Evolutionary conservation across 768 basidiomycete genomes (phyloP), one percentile per base, ranked within the genome.

Genomic region (Mycena leptocephala): DNA sequence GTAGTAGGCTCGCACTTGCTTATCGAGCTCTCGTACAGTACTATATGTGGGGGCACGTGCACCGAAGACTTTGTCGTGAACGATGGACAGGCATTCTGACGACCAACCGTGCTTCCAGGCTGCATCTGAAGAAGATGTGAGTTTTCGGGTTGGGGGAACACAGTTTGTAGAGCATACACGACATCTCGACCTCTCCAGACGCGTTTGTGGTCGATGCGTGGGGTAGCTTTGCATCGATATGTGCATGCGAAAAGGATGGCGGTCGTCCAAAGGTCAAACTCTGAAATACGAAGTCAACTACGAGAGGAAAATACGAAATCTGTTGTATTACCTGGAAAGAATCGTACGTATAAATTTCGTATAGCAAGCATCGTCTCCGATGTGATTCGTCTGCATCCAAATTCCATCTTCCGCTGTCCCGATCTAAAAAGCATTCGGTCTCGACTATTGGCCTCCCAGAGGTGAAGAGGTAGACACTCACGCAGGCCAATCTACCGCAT

Each of bases 191-290:
- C 69, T 93, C 90, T 7, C 90, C 91, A 22, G 83, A 81, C 30
- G 84, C 85, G 75, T 87, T 89, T 64, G 84, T 87, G n/a, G 83
- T 82, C 1, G 87, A 84, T 30, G 88, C 85, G 80, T 89, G 86
- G 9, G 92, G 89, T 75, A 91, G 84, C 77, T 90, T 89, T 76
- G 88, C 87, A 79, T 93, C 91, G 75, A 92, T 85, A 80, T 93
- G 92, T 11, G 88, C 81, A 30, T 88, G 84, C 2, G 91, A 88
- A 69, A 94, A 89, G 8, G 93, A 93, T 3, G 93, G 93, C 4
- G 93, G 93, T 9, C 93, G 89, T 69, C 93, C 93, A 83, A 92
- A 94, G 13, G 93, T 94, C 73, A 95, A 83, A 80, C 93, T 93
- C 93, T 95, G 78, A 39, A 68, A 30, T n/a, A 24, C 16, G 26